phyloP scores from a whole-genome alignment of 208 protist species.

The Naegleria fowleri region DNA sequence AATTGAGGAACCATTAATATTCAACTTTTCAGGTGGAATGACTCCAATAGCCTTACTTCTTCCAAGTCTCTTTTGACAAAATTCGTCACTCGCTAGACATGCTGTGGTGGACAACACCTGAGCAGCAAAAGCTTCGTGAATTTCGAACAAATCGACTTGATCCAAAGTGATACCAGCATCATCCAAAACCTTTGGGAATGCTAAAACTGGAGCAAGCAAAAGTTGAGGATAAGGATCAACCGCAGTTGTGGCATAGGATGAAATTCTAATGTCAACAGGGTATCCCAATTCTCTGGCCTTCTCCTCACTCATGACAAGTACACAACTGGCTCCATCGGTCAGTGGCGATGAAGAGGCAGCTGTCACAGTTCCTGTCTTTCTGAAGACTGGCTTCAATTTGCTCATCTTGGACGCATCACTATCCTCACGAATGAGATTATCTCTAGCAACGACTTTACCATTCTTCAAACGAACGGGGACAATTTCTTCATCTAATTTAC shows the following conservation, averaged over 20 bases:
- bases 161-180: conserved; percentile 59
- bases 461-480: conserved; percentile 45
- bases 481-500: conserved; percentile 66
- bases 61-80: conserved; percentile 55
- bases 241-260: conserved; percentile 62
- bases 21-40: conserved; percentile 57
- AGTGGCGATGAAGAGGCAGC: conserved; percentile 64
- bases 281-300: conserved; percentile 66
- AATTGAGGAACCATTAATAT: conserved; percentile 67
- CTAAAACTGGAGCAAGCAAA: conserved; percentile 66
- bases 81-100: conserved; percentile 59
- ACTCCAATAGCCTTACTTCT: conserved; percentile 45
- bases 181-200: conserved; percentile 61
- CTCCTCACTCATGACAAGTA: conserved; percentile 73
- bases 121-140: conserved; percentile 76
- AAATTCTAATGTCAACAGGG: conserved; percentile 58
- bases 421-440: conserved; percentile 64
- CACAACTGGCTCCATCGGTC: conserved; percentile 67
- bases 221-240: conserved; percentile 76
- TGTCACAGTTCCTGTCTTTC: conserved; percentile 65
- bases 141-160: conserved; percentile 73
- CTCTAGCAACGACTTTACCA: conserved; percentile 39
- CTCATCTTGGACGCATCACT: conserved; percentile 61
- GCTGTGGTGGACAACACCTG: conserved; percentile 71
- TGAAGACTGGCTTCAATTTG: conserved; percentile 63